Conservation (phyloP, 2,329 filamentous ascomycete species). For the Sclerotiophoma versabilis region DNA sequence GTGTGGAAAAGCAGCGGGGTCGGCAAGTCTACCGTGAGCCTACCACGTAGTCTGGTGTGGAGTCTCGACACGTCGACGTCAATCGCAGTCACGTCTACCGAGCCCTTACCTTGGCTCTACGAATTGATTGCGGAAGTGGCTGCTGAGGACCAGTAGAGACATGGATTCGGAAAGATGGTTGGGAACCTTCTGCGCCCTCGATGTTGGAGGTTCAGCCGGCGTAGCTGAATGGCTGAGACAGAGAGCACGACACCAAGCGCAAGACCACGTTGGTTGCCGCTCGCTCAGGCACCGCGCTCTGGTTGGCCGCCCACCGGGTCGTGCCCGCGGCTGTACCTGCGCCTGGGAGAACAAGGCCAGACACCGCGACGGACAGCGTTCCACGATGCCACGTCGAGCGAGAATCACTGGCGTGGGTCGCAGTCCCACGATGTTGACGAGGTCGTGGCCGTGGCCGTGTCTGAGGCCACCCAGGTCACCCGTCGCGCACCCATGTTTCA, state of each 20-base stretch:
- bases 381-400: slow-evolving; percentile 21
- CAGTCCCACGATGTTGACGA: slow-evolving; percentile 11
- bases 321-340: slow-evolving; percentile 18
- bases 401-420: slow-evolving; percentile 13
- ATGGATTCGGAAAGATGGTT: not conserved
- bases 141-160: slow-evolving; percentile 7
- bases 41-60: slow-evolving; percentile 11
- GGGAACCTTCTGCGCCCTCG: not conserved
- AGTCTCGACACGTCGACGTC: slow-evolving; percentile 8
- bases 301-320: slow-evolving; percentile 4
- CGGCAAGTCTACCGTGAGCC: slow-evolving; percentile 6
- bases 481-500: slow-evolving; percentile 35
- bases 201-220: slow-evolving; percentile 3
- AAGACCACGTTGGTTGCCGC: slow-evolving; percentile 16
- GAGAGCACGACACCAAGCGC: slow-evolving; percentile 8
- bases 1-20: slow-evolving; percentile 9
- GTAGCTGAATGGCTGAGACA: slow-evolving; percentile 16
- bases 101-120: not conserved
- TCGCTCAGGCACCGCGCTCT: slow-evolving; percentile 12
- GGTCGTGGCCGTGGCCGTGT: slow-evolving; percentile 9
- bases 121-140: slow-evolving; percentile 1
- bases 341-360: not conserved
- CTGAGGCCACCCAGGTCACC: slow-evolving; percentile 12
- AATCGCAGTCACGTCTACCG: slow-evolving; percentile 7
- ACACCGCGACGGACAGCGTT: slow-evolving; percentile 14